A percentile compares a stretch with the other conserved stretches of the same genome.
Evolutionary conservation across 78 protist genomes (phyloP).

Genomic region (Chrysochromulina tobinii): DNA sequence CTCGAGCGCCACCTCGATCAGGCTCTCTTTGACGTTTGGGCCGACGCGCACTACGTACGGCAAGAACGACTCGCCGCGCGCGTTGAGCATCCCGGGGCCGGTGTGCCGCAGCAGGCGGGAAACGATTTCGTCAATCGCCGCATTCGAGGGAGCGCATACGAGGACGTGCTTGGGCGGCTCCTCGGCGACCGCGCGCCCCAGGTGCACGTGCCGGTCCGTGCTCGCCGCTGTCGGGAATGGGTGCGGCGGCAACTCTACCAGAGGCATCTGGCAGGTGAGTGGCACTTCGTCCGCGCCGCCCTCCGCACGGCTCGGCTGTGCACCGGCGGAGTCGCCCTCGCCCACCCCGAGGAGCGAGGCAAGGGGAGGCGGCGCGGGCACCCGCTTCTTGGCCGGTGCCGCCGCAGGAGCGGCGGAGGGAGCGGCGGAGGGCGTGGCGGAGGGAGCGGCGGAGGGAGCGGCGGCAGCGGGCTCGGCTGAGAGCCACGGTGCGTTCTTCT

Average conservation of each 20-base stretch:
- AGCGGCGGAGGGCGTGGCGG: not conserved
- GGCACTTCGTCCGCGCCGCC: too few relatives aligned
- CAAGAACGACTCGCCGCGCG: not conserved
- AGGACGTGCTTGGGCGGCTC: slow-evolving; percentile 17
- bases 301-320: too few relatives aligned
- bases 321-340: too few relatives aligned
- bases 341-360: not conserved
- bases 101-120: not conserved
- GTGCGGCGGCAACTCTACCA: not conserved
- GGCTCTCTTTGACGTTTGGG: not conserved
- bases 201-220: not conserved
- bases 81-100: too few relatives aligned
- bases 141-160: slow-evolving; percentile 50
- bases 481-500: too few relatives aligned
- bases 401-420: not conserved
- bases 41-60: slow-evolving; percentile 15
- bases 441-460: not conserved
- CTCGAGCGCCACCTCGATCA: not conserved
- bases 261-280: too few relatives aligned
- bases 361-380: not conserved
- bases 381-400: not conserved
- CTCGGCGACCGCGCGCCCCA: not conserved
- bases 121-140: slow-evolving; percentile 38
- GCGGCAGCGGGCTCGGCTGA: too few relatives aligned
- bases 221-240: not conserved